Base-by-base conservation (phyloP, 2,329 filamentous ascomycete species). In the Ceratocystis albifundus region DNA sequence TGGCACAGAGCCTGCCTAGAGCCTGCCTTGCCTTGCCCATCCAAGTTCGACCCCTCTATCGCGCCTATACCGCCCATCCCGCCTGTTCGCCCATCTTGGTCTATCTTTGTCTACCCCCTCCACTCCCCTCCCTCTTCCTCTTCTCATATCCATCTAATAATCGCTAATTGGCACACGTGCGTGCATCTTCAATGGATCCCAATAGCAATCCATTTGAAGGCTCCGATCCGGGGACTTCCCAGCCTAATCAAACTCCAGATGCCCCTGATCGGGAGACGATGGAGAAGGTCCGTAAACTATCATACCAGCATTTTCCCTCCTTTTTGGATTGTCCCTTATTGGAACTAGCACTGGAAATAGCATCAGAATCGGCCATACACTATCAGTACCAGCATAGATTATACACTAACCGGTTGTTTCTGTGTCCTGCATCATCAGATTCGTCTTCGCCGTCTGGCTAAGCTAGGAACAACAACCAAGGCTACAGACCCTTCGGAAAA, bases 211-310 rank as follows among this genome's bases (percentile, higher is more conserved):
- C 55, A 36, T 32, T 20, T 12, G 30, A 28, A 55, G 53, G 41
- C 59, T 55, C 53, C 22, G 36, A 41, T 28, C 64, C 67, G 10
- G 61, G 55, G 17, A 45, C 44, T 4, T 32, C 64, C 2, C 44
- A 64, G 32, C 53, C 41, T 20, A 62, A 61, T 22, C 64, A 66
- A 45, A 22, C 61, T 15, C 76, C 76, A 62, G 82, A 84, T 71
- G 82, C 80, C 68, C 82, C 82, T 25, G 81, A 84, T 71, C 79
- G 80, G 71, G 80, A 83, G 72, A 82, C 80, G 72, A 84, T 84
- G 80, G 81, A 82, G 68, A 79, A 82, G 78, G 80, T 79, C 36
- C 20, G 61, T 62, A 45, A 17, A 28, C 2, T 4, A 10, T 7
- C 20, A 53, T 53, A 5, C 12, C 48, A 28, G 5, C 22, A 53